Evolutionary conservation across 345 rosid genomes (phyloP).

Genomic region (Anastatica hierochuntica): DNA sequence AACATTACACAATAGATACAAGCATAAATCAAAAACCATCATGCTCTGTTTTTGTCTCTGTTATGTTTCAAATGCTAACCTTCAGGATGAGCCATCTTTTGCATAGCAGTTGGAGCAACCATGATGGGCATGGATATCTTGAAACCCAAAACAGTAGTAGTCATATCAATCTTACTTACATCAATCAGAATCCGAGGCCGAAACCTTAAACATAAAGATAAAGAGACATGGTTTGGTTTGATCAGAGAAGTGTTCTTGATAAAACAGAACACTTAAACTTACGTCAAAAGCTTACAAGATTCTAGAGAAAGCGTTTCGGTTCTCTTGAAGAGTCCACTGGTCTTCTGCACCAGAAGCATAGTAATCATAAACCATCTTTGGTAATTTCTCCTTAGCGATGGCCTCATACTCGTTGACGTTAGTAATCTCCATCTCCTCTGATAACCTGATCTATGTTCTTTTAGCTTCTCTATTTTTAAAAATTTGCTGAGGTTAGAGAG

Average conservation of each 20-base stretch:
- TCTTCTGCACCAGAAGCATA: slow-evolving; percentile 81
- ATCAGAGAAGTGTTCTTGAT: too few species aligned
- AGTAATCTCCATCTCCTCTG: slow-evolving; percentile 41
- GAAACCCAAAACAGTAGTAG: slow-evolving; percentile 61
- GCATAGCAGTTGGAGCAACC: slow-evolving; percentile 87
- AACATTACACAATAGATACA: too few species aligned
- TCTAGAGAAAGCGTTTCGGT: slow-evolving; percentile 61
- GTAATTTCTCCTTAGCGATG: slow-evolving; percentile 60
- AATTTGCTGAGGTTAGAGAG: too few species aligned
- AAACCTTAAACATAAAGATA: slow-evolving; percentile 25
- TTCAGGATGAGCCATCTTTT: slow-evolving; percentile 93
- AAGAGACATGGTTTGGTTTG: too few species aligned
- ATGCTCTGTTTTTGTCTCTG: too few species aligned
- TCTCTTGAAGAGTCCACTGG: slow-evolving; percentile 65
- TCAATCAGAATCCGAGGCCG: slow-evolving; percentile 84
- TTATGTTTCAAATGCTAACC: slow-evolving; percentile 27
- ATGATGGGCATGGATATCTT: slow-evolving; percentile 86
- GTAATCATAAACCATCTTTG: slow-evolving; percentile 78
- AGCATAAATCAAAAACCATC: too few species aligned
- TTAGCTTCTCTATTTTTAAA: too few species aligned
- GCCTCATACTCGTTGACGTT: slow-evolving; percentile 64
- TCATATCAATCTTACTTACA: slow-evolving; percentile 72
- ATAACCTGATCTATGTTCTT: too few species aligned
- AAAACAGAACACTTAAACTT: neutral
- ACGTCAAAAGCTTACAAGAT: slow-evolving; percentile 53